phyloP scores from a whole-genome alignment of 768 basidiomycete genomes.

The Melanogaster broomeanus region DNA sequence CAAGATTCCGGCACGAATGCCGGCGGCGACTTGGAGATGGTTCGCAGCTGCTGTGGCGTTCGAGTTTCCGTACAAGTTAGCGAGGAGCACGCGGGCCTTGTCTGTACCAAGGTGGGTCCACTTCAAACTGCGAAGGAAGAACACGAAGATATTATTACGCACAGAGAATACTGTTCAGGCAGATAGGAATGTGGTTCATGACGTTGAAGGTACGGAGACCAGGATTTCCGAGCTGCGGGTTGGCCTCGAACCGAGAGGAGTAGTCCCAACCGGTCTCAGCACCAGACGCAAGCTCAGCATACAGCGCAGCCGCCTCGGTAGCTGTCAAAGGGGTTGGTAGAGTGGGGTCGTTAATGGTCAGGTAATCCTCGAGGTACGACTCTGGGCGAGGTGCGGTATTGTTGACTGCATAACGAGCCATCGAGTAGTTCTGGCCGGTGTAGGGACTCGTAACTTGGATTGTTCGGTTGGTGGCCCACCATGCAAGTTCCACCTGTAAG shows the following conservation, averaged over 20 bases:
- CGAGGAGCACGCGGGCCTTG: constrained; percentile 60
- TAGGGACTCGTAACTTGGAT: constrained; percentile 68
- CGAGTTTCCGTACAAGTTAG: constrained; percentile 55
- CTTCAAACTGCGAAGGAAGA: constrained; percentile 1
- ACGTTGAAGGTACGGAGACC: constrained; percentile 74
- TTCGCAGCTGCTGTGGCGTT: constrained; percentile 43
- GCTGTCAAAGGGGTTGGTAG: constrained; percentile 58
- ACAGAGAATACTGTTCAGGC: constrained; percentile 87
- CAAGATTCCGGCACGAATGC: constrained; percentile 68
- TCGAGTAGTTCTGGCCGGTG: constrained; percentile 61
- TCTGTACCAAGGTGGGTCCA: constrained; percentile 40
- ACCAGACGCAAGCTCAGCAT: constrained; percentile 84
- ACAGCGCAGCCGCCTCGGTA: constrained; percentile 61
- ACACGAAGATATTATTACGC: constrained; percentile 33
- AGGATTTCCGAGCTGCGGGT: constrained; percentile 41
- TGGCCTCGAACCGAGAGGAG: constrained; percentile 47
- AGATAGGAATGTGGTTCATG: constrained; percentile 66
- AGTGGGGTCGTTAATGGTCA: constrained; percentile 69
- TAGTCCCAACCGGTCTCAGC: constrained; percentile 70
- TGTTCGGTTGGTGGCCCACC: constrained; percentile 82
- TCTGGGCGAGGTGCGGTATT: constrained; percentile 91
- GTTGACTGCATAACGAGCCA: constrained; percentile 75
- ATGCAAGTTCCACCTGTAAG: constrained; percentile 69
- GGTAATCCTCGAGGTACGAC: constrained; percentile 78
- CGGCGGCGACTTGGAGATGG: constrained; percentile 58